Conservation (phyloP, 208 protist species). For the Trypanosoma boissoni region DNA sequence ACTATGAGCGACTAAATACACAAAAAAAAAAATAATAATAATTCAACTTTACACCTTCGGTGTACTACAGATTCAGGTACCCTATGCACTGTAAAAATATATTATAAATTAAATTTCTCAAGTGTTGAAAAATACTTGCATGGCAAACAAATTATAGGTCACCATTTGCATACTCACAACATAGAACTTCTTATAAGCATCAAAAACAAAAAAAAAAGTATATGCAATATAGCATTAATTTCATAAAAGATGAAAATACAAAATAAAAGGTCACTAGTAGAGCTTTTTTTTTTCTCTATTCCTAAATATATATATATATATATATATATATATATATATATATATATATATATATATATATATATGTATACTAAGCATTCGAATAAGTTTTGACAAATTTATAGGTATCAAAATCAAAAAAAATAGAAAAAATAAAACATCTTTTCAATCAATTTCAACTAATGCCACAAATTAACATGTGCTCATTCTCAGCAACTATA, state of each 20-base stretch:
- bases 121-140: neutral
- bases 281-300: neutral
- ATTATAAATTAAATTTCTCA: neutral
- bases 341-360: neutral
- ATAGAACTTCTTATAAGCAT: neutral
- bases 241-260: neutral
- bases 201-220: slow-evolving; percentile 7
- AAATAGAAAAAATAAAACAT: too few relatives aligned
- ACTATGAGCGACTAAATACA: too few relatives aligned
- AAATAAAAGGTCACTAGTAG: neutral
- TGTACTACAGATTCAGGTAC: too few relatives aligned
- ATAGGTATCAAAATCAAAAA: too few relatives aligned
- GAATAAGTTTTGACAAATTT: too few relatives aligned
- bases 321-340: neutral
- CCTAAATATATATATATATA: neutral
- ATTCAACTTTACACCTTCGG: too few relatives aligned
- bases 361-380: too few relatives aligned
- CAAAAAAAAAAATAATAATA: too few relatives aligned
- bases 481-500: neutral
- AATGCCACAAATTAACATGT: neutral
- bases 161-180: neutral
- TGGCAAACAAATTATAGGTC: neutral
- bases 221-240: neutral
- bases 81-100: too few relatives aligned
- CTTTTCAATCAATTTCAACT: too few relatives aligned